Evolutionary conservation across 495 filamentous ascomycete species (phyloP).

Genomic region (Podospora bellae-mahoneyi): DNA sequence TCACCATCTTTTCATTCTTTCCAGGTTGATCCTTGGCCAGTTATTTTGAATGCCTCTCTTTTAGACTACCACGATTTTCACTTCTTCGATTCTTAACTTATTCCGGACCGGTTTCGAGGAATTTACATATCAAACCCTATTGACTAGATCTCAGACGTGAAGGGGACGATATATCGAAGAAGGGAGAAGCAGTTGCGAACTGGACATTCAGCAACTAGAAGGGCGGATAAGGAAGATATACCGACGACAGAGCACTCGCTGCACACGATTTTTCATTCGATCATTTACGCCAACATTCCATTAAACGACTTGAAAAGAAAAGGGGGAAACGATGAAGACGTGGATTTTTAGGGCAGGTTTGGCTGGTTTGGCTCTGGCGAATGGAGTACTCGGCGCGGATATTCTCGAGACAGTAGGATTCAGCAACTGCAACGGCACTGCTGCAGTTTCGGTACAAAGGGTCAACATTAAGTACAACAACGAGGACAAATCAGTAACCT

Average conservation of each 20-base stretch:
- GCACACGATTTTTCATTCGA: not conserved
- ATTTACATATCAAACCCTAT: constrained; percentile 3
- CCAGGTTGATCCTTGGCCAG: constrained; percentile 52
- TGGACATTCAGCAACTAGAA: not conserved
- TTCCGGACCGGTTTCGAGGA: constrained; percentile 31
- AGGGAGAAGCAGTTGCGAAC: not conserved
- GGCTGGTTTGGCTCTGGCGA: constrained; percentile 35
- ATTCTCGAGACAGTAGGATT: constrained; percentile 78
- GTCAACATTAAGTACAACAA: constrained; percentile 78
- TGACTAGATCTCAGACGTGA: not conserved
- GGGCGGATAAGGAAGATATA: not conserved
- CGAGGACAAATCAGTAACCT: constrained; percentile 64
- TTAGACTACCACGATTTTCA: constrained; percentile 29
- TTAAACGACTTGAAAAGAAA: not conserved
- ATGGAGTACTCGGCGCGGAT: constrained; percentile 56
- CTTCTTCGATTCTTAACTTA: constrained; percentile 22
- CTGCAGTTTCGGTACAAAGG: constrained; percentile 66
- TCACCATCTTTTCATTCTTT: constrained; percentile 39
- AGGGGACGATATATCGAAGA: not conserved
- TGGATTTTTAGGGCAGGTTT: constrained; percentile 35
- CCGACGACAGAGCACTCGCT: not conserved
- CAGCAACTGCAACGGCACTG: constrained; percentile 63
- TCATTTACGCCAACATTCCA: not conserved
- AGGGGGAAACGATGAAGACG: constrained; percentile 18
- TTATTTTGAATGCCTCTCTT: constrained; percentile 20